These are phyloP conservation scores for Brasenia schreberi DNA, from an alignment of 164 flowering plant genomes.

Conservation along the genomic window DNA sequence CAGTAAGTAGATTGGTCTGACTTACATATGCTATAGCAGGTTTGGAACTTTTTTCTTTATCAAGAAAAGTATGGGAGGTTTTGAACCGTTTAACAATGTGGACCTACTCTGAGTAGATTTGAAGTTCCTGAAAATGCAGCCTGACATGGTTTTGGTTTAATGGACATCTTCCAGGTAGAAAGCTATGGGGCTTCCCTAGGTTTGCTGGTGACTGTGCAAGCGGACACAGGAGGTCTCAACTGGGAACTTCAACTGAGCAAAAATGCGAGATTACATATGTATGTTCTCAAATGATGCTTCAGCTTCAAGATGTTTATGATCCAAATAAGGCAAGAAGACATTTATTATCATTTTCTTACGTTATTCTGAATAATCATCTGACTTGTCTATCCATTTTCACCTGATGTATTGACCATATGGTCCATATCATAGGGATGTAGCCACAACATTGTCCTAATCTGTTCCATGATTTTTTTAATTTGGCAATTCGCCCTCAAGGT, in stretches of 20 bases:
- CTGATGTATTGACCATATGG: too few species aligned
- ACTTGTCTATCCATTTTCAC: too few species aligned
- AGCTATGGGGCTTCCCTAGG: conserved; percentile 79
- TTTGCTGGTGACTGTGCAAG: conserved; percentile 96
- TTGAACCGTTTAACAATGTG: too few species aligned
- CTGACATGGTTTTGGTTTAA: conserved; percentile 1
- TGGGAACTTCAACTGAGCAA: conserved; percentile 53
- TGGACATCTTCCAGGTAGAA: conserved; percentile 42
- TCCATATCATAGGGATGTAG: too few species aligned
- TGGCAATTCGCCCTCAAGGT: too few species aligned
- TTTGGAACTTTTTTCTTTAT: neutral
- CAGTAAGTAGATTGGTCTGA: too few species aligned
- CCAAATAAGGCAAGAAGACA: conserved; percentile 52
- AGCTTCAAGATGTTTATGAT: conserved; percentile 90
- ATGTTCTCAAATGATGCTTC: conserved; percentile 97
- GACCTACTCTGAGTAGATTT: neutral
- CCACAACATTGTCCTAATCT: too few species aligned
- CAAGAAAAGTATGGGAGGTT: neutral
- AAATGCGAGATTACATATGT: conserved; percentile 74
- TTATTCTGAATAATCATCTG: too few species aligned
- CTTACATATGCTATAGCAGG: too few species aligned
- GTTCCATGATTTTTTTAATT: too few species aligned
- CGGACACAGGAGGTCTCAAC: conserved; percentile 44
- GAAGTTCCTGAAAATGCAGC: too few species aligned
- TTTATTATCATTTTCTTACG: too few species aligned